Percentiles rank a stretch among this genome's conserved stretches.
Evolutionary conservation across 2,329 filamentous ascomycete species (phyloP).

Genomic region (Pseudopithomyces chartarum): DNA sequence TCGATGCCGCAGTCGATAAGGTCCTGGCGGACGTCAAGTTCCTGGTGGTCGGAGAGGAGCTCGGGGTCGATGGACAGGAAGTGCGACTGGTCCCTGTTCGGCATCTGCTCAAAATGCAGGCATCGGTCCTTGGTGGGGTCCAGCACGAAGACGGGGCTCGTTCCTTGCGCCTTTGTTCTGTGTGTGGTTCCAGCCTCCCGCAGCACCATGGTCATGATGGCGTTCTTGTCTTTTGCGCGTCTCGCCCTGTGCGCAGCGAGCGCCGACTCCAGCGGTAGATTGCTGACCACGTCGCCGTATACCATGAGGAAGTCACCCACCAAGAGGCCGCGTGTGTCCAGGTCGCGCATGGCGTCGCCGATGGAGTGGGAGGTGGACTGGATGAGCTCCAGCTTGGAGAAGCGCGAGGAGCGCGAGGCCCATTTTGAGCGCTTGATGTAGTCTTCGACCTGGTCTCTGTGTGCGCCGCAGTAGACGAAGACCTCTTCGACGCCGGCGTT

Average conservation of each 20-base stretch:
- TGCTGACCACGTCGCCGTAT: conserved; percentile 90
- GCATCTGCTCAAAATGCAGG: conserved; percentile 92
- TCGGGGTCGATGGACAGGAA: conserved; percentile 77
- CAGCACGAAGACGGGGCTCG: conserved; percentile 83
- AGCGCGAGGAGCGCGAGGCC: conserved; percentile 74
- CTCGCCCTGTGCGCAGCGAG: conserved; percentile 80
- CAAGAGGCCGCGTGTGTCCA: conserved; percentile 84
- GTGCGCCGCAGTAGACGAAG: conserved; percentile 87
- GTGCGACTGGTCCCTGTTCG: conserved; percentile 67
- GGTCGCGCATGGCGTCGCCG: conserved; percentile 91
- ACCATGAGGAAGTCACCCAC: conserved; percentile 90
- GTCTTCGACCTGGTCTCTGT: conserved; percentile 83
- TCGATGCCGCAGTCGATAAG: conserved; percentile 94
- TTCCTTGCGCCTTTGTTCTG: conserved; percentile 75
- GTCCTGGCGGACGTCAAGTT: conserved; percentile 84
- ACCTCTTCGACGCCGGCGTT: conserved; percentile 95
- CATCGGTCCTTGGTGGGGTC: conserved; percentile 81
- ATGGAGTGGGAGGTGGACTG: conserved; percentile 85
- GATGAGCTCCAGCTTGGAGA: conserved; percentile 81
- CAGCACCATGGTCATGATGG: conserved; percentile 96
- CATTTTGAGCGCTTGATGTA: conserved; percentile 83
- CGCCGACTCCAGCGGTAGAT: conserved; percentile 80
- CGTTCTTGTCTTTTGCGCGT: conserved; percentile 83
- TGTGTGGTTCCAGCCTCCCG: conserved; percentile 76
- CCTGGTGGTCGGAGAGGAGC: conserved; percentile 72